These are phyloP conservation scores for Houttuynia cordata DNA, from an alignment of 164 flowering plant species.

Conservation along the genomic window DNA sequence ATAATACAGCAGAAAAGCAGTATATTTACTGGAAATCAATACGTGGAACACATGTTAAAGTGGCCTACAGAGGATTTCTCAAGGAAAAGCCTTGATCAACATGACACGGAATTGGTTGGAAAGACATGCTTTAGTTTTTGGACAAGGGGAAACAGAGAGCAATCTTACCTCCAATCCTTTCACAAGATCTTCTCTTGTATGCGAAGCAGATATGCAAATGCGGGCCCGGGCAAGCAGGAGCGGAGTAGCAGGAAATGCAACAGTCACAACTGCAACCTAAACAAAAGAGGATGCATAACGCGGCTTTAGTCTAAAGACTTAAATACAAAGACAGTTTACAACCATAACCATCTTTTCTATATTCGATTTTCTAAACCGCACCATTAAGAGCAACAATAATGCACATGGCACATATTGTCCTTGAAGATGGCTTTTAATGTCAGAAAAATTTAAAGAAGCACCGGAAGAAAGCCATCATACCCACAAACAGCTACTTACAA, in stretches of 20 bases:
- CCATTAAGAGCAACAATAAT: background rate
- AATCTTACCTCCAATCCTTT: constrained; percentile 59
- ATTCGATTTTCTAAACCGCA: background rate
- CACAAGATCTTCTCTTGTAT: constrained; percentile 70
- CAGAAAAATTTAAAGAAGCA: too few relatives aligned
- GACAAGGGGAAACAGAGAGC: background rate
- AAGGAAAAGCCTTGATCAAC: too few relatives aligned
- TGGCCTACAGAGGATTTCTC: too few relatives aligned
- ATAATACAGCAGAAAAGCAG: too few relatives aligned
- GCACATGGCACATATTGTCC: background rate
- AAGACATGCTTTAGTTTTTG: too few relatives aligned
- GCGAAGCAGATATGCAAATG: constrained; percentile 92
- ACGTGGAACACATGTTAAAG: too few relatives aligned
- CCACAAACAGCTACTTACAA: background rate
- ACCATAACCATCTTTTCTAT: background rate
- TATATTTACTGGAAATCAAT: too few relatives aligned
- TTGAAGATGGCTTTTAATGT: too few relatives aligned
- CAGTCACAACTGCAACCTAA: constrained; percentile 89
- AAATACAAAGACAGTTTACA: too few relatives aligned
- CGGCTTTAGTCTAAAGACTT: background rate
- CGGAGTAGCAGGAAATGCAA: constrained; percentile 98
- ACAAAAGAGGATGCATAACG: background rate
- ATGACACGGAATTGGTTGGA: too few relatives aligned
- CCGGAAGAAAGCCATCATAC: background rate
- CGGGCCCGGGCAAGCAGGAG: constrained; percentile 89